A percentile compares a stretch with the other conserved stretches of the same genome.
Evolutionary conservation across 192 early-diverging fungal species (phyloP).

Genomic region (Coemansia sp.): DNA sequence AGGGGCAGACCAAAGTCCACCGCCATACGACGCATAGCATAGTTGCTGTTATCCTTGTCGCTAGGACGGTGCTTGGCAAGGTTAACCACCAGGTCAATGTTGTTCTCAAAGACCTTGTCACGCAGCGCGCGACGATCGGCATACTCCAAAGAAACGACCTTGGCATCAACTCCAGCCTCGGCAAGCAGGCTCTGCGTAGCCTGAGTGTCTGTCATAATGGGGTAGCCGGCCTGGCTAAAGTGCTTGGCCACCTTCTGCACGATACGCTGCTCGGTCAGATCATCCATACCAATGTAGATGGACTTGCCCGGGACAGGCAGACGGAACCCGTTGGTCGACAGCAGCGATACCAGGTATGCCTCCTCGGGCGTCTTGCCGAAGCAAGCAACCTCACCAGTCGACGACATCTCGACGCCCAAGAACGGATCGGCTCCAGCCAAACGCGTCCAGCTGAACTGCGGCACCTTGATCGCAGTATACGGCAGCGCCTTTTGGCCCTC

Average conservation of each 20-base stretch:
- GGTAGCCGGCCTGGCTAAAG: conserved; percentile 58
- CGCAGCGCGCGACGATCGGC: conserved; percentile 57
- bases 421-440: conserved; percentile 93
- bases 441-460: conserved; percentile 96
- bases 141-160: conserved; percentile 52
- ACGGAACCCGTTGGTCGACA: conserved; percentile 89
- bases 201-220: conserved; percentile 65
- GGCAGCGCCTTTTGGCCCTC: conserved; percentile 32
- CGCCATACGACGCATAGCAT: conserved; percentile 86
- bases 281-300: conserved; percentile 71
- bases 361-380: conserved; percentile 89
- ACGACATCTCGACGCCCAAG: conserved; percentile 98
- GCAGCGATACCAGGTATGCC: conserved; percentile 76
- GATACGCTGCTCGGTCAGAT: conserved; percentile 67
- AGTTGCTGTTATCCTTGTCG: conserved; percentile 60
- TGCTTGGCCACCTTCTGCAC: conserved; percentile 65
- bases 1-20: conserved; percentile 96
- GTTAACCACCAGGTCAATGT: conserved; percentile 71
- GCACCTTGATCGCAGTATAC: conserved; percentile 91
- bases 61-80: conserved; percentile 63
- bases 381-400: conserved; percentile 97
- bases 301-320: conserved; percentile 64
- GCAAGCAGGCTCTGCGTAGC: conserved; percentile 54
- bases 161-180: conserved; percentile 32
- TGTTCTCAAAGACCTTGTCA: conserved; percentile 54